phyloP scores from a whole-genome alignment of 2,329 filamentous ascomycete genomes.

The Cephalotrichum gorgonifer region DNA sequence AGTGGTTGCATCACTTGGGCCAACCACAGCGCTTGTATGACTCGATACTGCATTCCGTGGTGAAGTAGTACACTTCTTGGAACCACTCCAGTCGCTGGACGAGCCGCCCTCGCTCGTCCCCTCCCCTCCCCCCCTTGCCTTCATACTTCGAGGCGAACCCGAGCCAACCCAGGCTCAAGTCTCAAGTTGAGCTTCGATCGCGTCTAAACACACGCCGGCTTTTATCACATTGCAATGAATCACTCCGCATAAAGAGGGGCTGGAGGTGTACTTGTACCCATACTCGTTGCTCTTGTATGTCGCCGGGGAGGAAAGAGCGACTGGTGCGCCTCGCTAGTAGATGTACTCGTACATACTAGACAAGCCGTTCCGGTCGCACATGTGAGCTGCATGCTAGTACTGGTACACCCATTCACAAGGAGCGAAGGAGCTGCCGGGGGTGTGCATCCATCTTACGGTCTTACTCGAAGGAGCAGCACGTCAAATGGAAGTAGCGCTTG shows the following conservation, averaged over 20 bases:
- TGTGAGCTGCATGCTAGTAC: background rate
- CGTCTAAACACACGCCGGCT: background rate
- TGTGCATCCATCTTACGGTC: background rate
- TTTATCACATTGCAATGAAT: background rate
- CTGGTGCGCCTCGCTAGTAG: background rate
- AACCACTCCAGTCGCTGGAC: background rate
- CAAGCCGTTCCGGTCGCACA: background rate
- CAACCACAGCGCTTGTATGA: background rate
- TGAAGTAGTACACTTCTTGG: no score
- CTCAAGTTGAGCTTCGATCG: background rate
- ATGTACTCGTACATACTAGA: conserved; percentile 61
- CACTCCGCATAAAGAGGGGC: background rate
- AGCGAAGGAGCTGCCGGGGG: background rate
- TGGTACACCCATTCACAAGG: background rate
- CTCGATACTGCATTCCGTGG: background rate
- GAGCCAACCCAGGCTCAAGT: background rate
- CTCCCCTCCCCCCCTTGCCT: background rate
- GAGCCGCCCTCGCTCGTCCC: background rate
- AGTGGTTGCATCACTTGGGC: background rate
- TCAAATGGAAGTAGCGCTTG: no score
- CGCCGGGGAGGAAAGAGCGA: no score
- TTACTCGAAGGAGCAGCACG: background rate
- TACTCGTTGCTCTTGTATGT: background rate
- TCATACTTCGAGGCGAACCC: background rate
- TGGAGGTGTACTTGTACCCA: background rate